Base-by-base conservation (phyloP, 257 asterid genomes). In the Mitragyna speciosa region DNA sequence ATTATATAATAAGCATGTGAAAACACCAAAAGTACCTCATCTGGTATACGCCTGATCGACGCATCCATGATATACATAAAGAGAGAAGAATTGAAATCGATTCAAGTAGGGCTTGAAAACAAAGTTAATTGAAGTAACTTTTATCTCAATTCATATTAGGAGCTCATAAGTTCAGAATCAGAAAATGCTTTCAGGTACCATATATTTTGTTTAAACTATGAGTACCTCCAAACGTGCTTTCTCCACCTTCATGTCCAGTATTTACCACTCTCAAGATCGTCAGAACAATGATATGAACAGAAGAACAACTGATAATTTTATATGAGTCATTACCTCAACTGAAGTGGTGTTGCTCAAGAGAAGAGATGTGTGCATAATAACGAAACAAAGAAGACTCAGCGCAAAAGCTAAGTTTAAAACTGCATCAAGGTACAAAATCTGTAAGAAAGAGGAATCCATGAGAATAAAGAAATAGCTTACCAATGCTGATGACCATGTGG, bases 381-480 rank as follows among this genome's bases (percentile, higher is more conserved):
- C 86, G 87, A 92, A 94, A 85, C 98, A 94, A 22, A 92, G 97
- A 85, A 92, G 94, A 83, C 98, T 92, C 85, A 91, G 88, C 28
- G 92, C 89, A 83, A 91, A 94, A 67, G 97, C 97, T 75, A 94
- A 90, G 88, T 94, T 94, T 73, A 91, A 77, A 91, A 94, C 96
- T 94, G 98, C 97, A 94, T 89, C 90, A 94, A 91, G 83, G 91
- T 80, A 87, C 79, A 89, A 89, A 87, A 83, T 85, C 91, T 85
- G 92, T 92, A 88, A 89, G 96, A 90, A 86, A 84, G 82, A 86
- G 73, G 88, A 80, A 85, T 73, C 71, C 80, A 89, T 88, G 89
- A 89, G 92, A 88, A 86, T 76, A 80, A 78, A 70, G 49, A 68
- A 80, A 58, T n/a, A 63, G 81, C 70, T 75, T 20, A 66, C 63